Evolutionary conservation across 1,284 basidiomycete genomes (phyloP), one percentile per base, ranked within the genome.

Genomic region (Austroboletus niveus): DNA sequence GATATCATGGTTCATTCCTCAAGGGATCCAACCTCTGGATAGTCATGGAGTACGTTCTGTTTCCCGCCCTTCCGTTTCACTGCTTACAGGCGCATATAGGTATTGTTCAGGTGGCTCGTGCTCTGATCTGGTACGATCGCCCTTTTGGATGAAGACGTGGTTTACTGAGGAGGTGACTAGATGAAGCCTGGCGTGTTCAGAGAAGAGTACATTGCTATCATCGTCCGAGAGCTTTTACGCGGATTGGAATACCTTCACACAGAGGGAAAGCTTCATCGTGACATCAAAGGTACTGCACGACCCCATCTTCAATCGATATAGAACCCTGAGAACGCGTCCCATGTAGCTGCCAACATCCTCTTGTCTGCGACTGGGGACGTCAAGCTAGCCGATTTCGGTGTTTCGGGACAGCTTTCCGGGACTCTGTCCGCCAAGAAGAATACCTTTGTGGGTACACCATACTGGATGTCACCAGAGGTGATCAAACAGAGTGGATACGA

Each of bases 401-500:
- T 99, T 4, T 97, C 94, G 2, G 96, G 96, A n/a, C 97, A 99
- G 67, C 80, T 99, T 24, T 98, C 94, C 39, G 92, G 92, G 4
- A 97, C 94, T 0, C 79, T 97, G 35, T 91, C 89, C 51, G 94
- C 94, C n/a, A 97, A 97, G 84, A 98, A 98, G 81, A 98, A 98
- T 63, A 98, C 94, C 0, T 98, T 98, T 67, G 95, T 98, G 47
- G 93, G 96, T 30, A 96, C 95, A 14, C 93, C 93, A 2, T 96
- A 95, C 67, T 97, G 94, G 94, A 99, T 99, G 96, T 94, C 93
- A 22, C 96, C 96, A 8, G 96, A 99, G 69, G 96, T 99, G 22
- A 98, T 99, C 78, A 98, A 98, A 72, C 96, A 99, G 74, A 96
- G 92, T 56, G 97, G 97, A 8, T 99, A 99, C 70, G 96, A 98